These are phyloP conservation scores for Fragilaria radians DNA, from an alignment of 108 stramenopile species.

Conservation along the genomic window DNA sequence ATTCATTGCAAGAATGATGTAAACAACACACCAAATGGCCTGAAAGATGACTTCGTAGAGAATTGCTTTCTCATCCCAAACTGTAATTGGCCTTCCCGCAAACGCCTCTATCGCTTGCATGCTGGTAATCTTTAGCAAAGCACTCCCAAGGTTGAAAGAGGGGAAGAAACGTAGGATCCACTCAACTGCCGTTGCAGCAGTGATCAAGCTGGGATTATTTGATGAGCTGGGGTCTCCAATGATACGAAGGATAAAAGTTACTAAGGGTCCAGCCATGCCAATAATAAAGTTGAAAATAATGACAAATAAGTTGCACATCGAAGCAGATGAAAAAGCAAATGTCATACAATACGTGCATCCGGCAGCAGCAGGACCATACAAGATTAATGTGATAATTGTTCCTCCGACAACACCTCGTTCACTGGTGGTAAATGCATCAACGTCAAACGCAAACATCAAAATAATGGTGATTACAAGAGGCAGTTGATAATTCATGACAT, in stretches of 20 bases:
- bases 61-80: conserved; percentile 41
- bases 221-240: conserved; percentile 41
- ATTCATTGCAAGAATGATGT: conserved; percentile 66
- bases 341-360: conserved; percentile 87
- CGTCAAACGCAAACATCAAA: conserved; percentile 66
- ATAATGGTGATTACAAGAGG: conserved; percentile 70
- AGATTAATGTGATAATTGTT: conserved; percentile 57
- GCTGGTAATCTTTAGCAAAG: conserved; percentile 14
- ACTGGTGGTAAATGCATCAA: conserved; percentile 49
- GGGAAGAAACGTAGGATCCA: conserved; percentile 63
- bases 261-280: conserved; percentile 58
- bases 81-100: conserved; percentile 42
- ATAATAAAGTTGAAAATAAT: conserved; percentile 91
- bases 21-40: conserved; percentile 52
- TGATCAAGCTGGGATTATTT: conserved; percentile 34
- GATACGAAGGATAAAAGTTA: conserved; percentile 42
- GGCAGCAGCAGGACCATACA: conserved; percentile 92
- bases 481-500: conserved; percentile 87
- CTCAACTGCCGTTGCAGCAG: conserved; percentile 35
- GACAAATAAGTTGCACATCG: conserved; percentile 73
- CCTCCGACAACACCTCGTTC: conserved; percentile 46
- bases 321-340: conserved; percentile 81
- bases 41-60: conserved; percentile 61
- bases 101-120: conserved; percentile 23
- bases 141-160: conserved; percentile 40